These are phyloP conservation scores for Rugonectria rugulosa DNA, from an alignment of 2,329 filamentous ascomycete species.

Conservation along the genomic window DNA sequence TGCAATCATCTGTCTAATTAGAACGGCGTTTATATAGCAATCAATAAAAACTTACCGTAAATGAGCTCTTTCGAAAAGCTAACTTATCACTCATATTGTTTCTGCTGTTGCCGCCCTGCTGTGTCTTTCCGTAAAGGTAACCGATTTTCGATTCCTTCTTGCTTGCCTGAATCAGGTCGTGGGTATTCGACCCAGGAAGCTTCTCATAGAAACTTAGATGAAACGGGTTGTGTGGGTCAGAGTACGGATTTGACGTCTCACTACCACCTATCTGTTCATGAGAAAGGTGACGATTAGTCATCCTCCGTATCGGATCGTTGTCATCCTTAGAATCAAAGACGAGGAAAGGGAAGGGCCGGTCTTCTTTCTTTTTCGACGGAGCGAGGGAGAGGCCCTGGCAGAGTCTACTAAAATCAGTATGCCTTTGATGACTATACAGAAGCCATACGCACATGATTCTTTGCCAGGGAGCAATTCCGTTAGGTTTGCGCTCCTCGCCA, in stretches of 20 bases:
- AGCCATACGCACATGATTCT: not conserved
- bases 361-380: not conserved
- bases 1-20: not conserved
- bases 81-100: not conserved
- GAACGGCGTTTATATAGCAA: not conserved
- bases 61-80: not conserved
- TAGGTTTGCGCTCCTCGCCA: not conserved
- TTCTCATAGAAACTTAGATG: not conserved
- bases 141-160: not conserved
- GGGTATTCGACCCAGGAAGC: not conserved
- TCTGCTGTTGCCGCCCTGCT: not conserved
- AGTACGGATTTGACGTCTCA: not conserved
- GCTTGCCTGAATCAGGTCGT: not conserved
- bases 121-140: not conserved
- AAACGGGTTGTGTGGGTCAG: not conserved
- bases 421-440: not conserved
- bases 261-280: not conserved
- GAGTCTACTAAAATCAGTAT: not conserved
- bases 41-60: not conserved
- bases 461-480: not conserved
- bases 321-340: not conserved
- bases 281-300: not conserved
- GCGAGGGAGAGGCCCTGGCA: not conserved
- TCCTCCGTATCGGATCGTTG: not conserved
- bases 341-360: not conserved